phyloP scores from a whole-genome alignment of 75 land plant species.

The Pinus albicaulis region DNA sequence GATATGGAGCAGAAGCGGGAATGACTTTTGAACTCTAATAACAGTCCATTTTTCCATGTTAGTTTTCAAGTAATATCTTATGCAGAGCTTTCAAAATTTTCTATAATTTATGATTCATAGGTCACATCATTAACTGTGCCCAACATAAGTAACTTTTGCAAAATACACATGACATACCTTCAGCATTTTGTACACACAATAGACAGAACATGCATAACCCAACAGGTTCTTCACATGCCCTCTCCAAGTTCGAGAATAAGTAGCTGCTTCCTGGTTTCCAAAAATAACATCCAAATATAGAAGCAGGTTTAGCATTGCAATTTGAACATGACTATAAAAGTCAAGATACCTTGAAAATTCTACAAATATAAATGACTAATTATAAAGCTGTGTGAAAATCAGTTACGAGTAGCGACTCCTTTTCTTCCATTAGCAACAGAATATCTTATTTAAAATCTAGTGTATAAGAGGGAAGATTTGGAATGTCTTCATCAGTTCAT shows the following conservation, averaged over 20 bases:
- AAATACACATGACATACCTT: slow-evolving; percentile 40
- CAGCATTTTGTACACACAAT: slow-evolving; percentile 92
- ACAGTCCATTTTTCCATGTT: neutral
- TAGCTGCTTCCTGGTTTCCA: slow-evolving; percentile 71
- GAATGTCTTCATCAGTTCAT: neutral
- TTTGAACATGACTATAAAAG: neutral
- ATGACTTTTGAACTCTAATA: neutral
- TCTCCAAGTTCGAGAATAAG: slow-evolving; percentile 88
- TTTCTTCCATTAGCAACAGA: neutral
- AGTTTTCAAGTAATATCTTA: neutral
- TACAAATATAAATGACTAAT: neutral
- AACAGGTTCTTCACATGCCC: slow-evolving; percentile 86
- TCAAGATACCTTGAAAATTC: no score
- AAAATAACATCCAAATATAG: neutral
- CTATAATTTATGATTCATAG: neutral
- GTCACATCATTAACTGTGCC: neutral
- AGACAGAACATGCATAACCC: slow-evolving; percentile 80
- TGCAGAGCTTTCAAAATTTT: neutral
- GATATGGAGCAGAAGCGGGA: neutral
- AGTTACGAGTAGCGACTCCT: neutral
- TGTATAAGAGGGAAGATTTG: neutral
- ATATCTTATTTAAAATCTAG: neutral
- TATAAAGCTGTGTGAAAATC: no score
- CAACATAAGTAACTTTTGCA: neutral
- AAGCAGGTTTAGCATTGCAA: neutral